These are phyloP conservation scores for Neoscytalidium dimidiatum DNA, from an alignment of 2,329 filamentous ascomycete species.

Conservation along the genomic window DNA sequence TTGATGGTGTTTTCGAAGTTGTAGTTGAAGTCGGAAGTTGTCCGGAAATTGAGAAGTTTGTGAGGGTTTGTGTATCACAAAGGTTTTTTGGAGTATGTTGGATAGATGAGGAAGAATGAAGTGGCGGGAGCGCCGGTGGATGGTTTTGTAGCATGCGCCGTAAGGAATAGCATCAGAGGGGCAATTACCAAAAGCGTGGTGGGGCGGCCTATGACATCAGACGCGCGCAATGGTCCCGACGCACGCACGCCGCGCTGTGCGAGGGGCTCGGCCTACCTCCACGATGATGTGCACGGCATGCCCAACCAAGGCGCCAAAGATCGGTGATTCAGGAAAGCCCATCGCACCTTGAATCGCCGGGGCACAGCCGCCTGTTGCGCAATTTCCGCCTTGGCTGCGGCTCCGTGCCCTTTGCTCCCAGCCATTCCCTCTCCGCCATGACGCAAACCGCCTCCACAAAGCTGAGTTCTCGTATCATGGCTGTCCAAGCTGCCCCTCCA, in stretches of 20 bases:
- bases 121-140: background rate
- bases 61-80: background rate
- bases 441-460: conserved; percentile 4
- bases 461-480: background rate
- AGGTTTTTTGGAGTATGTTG: background rate
- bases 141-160: conserved; percentile 5
- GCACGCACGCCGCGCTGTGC: no score
- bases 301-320: background rate
- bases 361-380: background rate
- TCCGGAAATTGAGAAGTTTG: background rate
- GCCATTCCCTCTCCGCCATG: background rate
- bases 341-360: background rate
- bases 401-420: background rate
- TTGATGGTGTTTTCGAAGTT: background rate
- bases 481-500: background rate
- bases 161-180: background rate
- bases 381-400: background rate
- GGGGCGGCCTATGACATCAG: conserved; percentile 17
- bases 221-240: background rate
- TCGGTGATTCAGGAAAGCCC: conserved; percentile 18
- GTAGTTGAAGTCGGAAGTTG: background rate
- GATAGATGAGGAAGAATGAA: background rate
- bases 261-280: background rate
- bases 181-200: background rate
- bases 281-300: conserved; percentile 4